Percentiles rank a stretch among this genome's conserved stretches.
Evolutionary conservation across 2,329 filamentous ascomycete genomes (phyloP).

Genomic region (Verticillium zaregamsianum): DNA sequence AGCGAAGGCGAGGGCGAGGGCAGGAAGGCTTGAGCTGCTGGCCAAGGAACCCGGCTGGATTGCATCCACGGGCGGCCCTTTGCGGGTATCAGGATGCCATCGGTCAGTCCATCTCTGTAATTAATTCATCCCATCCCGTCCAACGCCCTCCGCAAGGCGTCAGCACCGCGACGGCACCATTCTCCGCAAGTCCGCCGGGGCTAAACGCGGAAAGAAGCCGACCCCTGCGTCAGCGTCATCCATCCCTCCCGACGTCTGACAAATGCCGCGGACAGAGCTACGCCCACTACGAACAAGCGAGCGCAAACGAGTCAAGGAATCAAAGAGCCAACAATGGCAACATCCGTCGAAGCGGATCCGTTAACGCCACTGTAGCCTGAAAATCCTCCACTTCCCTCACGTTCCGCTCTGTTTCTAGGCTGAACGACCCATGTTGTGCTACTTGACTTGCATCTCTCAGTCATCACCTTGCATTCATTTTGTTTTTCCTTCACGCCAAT

Average conservation of each 20-base stretch:
- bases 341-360: neutral
- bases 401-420: neutral
- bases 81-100: too few species aligned
- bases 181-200: too few species aligned
- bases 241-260: neutral
- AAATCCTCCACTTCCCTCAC: neutral
- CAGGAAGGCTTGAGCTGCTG: too few species aligned
- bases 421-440: neutral
- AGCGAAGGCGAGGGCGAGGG: constrained; percentile 1
- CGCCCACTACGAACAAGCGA: neutral
- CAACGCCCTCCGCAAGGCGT: too few species aligned
- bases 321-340: neutral
- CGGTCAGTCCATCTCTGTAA: too few species aligned
- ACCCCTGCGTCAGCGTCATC: neutral
- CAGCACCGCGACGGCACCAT: too few species aligned
- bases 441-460: neutral
- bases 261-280: neutral
- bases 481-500: neutral
- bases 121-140: too few species aligned
- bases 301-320: too few species aligned
- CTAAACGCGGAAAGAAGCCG: neutral
- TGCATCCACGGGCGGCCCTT: too few species aligned
- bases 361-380: neutral
- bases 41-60: too few species aligned
- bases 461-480: neutral